Conservation (phyloP, 2,329 filamentous ascomycete genomes). For the Aspergillus eucalypticola region DNA sequence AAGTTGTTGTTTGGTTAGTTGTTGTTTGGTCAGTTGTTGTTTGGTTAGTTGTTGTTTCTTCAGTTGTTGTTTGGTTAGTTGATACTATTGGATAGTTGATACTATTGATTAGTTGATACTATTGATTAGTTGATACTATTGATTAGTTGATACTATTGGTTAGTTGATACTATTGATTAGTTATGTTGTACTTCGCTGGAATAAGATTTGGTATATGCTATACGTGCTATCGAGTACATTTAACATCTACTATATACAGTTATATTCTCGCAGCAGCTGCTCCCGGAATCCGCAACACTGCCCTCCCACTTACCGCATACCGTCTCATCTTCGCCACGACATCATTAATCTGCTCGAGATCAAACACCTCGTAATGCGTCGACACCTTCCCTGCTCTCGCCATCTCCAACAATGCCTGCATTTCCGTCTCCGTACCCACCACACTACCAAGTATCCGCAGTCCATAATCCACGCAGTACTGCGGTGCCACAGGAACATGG, state of each 20-base stretch:
- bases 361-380: constrained; percentile 25
- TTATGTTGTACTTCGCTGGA: not conserved
- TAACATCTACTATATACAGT: not conserved
- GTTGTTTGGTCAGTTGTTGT: no score
- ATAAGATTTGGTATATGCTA: not conserved
- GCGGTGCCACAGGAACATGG: constrained; percentile 44
- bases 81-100: no score
- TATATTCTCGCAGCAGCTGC: constrained; percentile 16
- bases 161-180: no score
- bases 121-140: no score
- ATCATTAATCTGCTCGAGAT: constrained; percentile 26
- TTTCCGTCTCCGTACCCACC: constrained; percentile 40
- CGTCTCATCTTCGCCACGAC: constrained; percentile 26
- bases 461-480: constrained; percentile 41
- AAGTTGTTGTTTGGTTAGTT: no score
- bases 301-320: constrained; percentile 29
- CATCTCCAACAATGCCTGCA: constrained; percentile 42
- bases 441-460: constrained; percentile 36
- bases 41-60: no score
- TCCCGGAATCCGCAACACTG: constrained; percentile 29
- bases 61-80: no score
- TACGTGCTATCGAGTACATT: no score
- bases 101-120: no score
- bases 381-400: constrained; percentile 37
- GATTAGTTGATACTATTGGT: no score